Base-by-base conservation (phyloP, 2,329 filamentous ascomycete species). In the Didymella glomerata region DNA sequence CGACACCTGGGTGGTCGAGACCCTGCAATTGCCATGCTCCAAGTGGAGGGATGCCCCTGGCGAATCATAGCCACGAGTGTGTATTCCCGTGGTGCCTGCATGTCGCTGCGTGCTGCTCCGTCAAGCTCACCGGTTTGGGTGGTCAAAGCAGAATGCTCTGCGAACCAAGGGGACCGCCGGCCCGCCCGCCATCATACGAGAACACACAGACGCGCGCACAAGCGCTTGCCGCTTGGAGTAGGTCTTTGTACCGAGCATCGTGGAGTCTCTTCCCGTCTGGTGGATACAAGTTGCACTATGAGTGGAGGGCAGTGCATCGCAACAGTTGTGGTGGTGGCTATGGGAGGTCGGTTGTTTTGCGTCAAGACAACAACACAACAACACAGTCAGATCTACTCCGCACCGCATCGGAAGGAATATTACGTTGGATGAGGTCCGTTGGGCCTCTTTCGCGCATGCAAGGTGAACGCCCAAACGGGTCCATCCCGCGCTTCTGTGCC, bases 401-500 rank as follows among this genome's bases (percentile, higher is more conserved):
- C 48, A 48, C 47, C 20, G 56, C 57, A 52, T 55, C 36, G 48
- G 52, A 60, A 54, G 34, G 48, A 60, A 20, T 32, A 52, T 48
- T 55, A 46, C 48, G 28, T 58, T 57, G 53, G 54, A 58, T 54
- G 30, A 57, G 46, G 49, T 36, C 45, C 44, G 27, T 40, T 48
- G 53, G 49, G 30, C 48, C 48, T 48, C 34, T 49, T 49, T 36
- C 16, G 16, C 22, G 24, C 38, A 57, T 53, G 58, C 58, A 54
- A 53, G 38, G 58, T 41, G 45, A 46, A 55, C 48, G 57, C 57
- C 63, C 65, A 68, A 66, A 60, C 63, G 65, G 63, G 51, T 64
- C 61, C 62, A 68, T 68, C 58, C 65, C 60, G 63, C 65, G 59
- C 63, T 53, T 58, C 57, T 62, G 59, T 55, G 57, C 47, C 47